Conservation (phyloP, 2,329 filamentous ascomycete genomes). For the Reticulascus tulasneorum region DNA sequence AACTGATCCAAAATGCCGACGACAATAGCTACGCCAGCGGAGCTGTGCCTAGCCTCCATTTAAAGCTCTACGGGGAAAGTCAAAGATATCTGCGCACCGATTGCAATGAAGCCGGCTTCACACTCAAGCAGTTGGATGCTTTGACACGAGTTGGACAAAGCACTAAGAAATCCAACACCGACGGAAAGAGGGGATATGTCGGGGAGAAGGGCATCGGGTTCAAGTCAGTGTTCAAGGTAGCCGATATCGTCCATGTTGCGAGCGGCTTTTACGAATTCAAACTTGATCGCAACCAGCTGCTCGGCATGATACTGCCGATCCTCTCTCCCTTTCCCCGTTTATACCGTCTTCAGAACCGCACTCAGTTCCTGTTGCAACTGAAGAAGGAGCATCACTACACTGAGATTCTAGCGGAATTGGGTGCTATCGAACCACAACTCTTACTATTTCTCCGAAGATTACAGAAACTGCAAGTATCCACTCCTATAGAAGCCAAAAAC, state of each 20-base stretch:
- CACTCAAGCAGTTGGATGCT: slow-evolving; percentile 24
- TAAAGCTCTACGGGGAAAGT: slow-evolving; percentile 14
- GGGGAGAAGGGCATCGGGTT: slow-evolving; percentile 35
- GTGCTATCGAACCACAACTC: slow-evolving; percentile 17
- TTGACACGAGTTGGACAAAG: slow-evolving; percentile 26
- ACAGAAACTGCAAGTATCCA: slow-evolving; percentile 10
- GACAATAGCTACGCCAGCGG: slow-evolving; percentile 25
- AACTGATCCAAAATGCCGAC: slow-evolving; percentile 36
- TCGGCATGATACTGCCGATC: slow-evolving; percentile 30
- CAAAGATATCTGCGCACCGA: slow-evolving; percentile 7
- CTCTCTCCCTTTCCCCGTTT: not conserved
- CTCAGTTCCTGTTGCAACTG: slow-evolving; percentile 3
- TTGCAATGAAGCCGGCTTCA: slow-evolving; percentile 31
- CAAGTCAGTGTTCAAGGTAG: slow-evolving; percentile 31
- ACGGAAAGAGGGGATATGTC: slow-evolving; percentile 19
- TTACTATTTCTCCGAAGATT: slow-evolving; percentile 22
- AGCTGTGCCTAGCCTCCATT: slow-evolving; percentile 14
- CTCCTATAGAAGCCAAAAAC: no score
- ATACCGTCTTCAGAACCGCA: not conserved
- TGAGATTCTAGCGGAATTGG: slow-evolving; percentile 12
- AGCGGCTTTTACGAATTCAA: slow-evolving; percentile 24
- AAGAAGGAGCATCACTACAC: slow-evolving; percentile 3
- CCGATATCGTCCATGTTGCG: slow-evolving; percentile 24
- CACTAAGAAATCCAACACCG: slow-evolving; percentile 23
- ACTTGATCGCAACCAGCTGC: slow-evolving; percentile 20